Base-by-base conservation (phyloP, 2,329 filamentous ascomycete species). In the Corynespora cassiicola region DNA sequence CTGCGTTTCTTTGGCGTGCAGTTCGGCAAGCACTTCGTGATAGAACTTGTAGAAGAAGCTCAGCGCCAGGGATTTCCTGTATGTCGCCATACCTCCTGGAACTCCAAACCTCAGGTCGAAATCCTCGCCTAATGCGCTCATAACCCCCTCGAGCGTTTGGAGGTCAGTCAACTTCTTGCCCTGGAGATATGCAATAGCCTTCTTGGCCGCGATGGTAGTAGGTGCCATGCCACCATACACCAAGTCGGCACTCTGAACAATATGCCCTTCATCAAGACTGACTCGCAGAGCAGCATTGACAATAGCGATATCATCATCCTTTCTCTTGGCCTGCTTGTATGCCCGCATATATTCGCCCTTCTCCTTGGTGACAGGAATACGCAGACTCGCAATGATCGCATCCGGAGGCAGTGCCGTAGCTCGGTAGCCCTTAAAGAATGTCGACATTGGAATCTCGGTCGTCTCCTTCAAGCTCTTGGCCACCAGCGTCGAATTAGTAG, bases 1-100 rank as follows among this genome's bases (percentile, higher is more conserved):
- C 16, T 80, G 75, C 5, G 47, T 61, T 22, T 74, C 68, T 24
- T 75, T 73, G 21, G 75, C 76, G 14, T 77, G 73, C 1, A 95
- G 65, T 18, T 78, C 77, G 0, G 81, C 77, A 26, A 96, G 75
- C 0, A 92, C 80, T 46, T 97, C 92, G 58, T 97, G 88, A 63
- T 96, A 97, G 69, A 96, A 99, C 24, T 90, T 85, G 70, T 97
- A 97, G 71, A 97, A 97, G 77, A 99, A 95, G 2, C 91, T 86
- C 35, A 97, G 75, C 0, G 94, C 92, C 7, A 99, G 74, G 1
- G 90, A 88, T 65, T 94, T 95, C 18, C 94, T 79, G 63, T 97
- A 99, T 1, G 90, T 95, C 0, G 94, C 92, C 94, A 99, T 99
- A 23, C 94, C 94, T 51, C 94, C 94, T 0, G 92, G 94, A 1